Evolutionary conservation across 176 grass and related monocot genomes (phyloP), one percentile per base, ranked within the genome.

Genomic region (Chrysopogon serrulatus): DNA sequence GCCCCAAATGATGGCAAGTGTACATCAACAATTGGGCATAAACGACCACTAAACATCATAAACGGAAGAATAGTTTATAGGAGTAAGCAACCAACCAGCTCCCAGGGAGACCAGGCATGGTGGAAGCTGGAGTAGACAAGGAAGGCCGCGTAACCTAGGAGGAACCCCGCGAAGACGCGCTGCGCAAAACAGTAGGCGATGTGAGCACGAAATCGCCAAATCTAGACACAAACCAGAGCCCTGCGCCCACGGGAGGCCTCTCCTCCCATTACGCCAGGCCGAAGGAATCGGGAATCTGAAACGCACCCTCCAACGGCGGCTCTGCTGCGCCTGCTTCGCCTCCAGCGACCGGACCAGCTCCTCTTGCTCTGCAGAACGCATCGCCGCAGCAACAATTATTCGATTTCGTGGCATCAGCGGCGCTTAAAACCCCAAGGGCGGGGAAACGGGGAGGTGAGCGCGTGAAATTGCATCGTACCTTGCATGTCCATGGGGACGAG

Each of bases 81-180:
- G 21, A 89, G 24, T 30, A 73, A 71, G 42, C 32, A 77, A 87
- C 80, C 4, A 66, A 98, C 96, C 86, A 98, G 79, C 23, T 98
- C 91, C 96, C 96, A 98, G 57, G 93, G 96, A 88, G 68, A 88
- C 90, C 86, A 92, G 53, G 86, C 87, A 82, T 98, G 96, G 45
- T 95, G 93, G 61, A 86, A 91, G 68, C 88, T 86, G 37, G 89
- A 95, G 71, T 95, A 95, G 65, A 93, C 28, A 79, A 98, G 67
- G 66, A 98, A 95, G 9, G 74, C 82, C 24, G 85, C 83, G 85
- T 98, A 95, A 65, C 74, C 79, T 33, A 95, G 36, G 37, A 95
- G 75, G 77, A 98, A 90, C 2, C 85, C 90, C 43, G 93, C 87
- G 63, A 98, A 95, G 41, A 92, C 47, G 40, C 44, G 83, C 96